phyloP scores from a whole-genome alignment of 2,329 filamentous ascomycete genomes.

The Exophiala sideris region DNA sequence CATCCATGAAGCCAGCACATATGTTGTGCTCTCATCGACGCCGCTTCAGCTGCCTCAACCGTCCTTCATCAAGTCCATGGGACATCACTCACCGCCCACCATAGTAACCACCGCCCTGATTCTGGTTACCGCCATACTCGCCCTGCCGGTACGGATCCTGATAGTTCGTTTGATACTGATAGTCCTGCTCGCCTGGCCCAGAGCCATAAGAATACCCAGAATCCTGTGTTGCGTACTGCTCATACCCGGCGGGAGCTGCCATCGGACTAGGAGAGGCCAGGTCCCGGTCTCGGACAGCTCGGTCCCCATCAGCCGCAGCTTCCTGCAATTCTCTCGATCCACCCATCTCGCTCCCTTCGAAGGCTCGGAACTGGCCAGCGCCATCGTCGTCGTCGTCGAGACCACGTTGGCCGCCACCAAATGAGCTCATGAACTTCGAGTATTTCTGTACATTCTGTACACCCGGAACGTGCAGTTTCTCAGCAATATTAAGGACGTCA shows the following conservation, averaged over 20 bases:
- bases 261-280: constrained; percentile 19
- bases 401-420: constrained; percentile 20
- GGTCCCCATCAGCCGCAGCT: constrained; percentile 13
- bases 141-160: constrained; percentile 19
- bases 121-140: constrained; percentile 15
- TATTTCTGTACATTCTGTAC: constrained; percentile 25
- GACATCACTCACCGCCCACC: constrained; percentile 12
- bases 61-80: too few species aligned
- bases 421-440: constrained; percentile 22
- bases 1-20: too few species aligned
- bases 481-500: constrained; percentile 25
- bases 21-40: too few species aligned
- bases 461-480: constrained; percentile 27
- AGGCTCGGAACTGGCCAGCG: neutral
- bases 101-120: constrained; percentile 12
- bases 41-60: too few species aligned
- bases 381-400: constrained; percentile 13
- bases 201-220: constrained; percentile 6
- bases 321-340: constrained; percentile 19
- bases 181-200: constrained; percentile 4
- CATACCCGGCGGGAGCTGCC: constrained; percentile 20
- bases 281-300: neutral
- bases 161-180: constrained; percentile 19
- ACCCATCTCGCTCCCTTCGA: constrained; percentile 13
- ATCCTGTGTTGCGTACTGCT: constrained; percentile 17